phyloP scores from a whole-genome alignment of 805 yeast species.

The Komagataella mondaviorum region DNA sequence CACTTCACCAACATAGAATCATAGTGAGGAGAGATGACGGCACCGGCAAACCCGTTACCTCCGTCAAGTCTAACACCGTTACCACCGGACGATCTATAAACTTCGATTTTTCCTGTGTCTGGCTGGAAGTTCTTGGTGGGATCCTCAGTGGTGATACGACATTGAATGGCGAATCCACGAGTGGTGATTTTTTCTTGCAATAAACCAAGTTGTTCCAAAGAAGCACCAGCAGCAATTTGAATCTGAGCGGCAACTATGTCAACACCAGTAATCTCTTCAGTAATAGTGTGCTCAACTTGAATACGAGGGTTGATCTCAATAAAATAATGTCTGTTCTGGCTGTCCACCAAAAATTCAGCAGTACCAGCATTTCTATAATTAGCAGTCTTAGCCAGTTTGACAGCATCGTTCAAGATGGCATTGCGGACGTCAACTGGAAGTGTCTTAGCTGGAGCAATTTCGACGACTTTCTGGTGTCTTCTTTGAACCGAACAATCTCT shows the following conservation, averaged over 20 bases:
- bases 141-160: slow-evolving; percentile 98
- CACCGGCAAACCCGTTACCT: slow-evolving; percentile 96
- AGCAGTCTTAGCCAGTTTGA: slow-evolving; percentile 75
- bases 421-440: slow-evolving; percentile 75
- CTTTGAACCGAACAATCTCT: slow-evolving; percentile 99
- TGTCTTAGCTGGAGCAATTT: slow-evolving; percentile 94
- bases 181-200: slow-evolving; percentile 91
- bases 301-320: slow-evolving; percentile 97
- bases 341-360: slow-evolving; percentile 92
- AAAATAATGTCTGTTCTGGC: slow-evolving; percentile 89
- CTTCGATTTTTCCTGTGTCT: slow-evolving; percentile 96
- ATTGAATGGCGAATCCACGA: slow-evolving; percentile 96
- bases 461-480: slow-evolving; percentile 98
- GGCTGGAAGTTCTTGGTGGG: slow-evolving; percentile 96
- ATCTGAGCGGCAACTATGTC: slow-evolving; percentile 97
- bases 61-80: slow-evolving; percentile 98
- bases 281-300: slow-evolving; percentile 97
- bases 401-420: slow-evolving; percentile 91
- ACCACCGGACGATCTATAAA: slow-evolving; percentile 97
- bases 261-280: slow-evolving; percentile 97
- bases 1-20: slow-evolving; percentile 98
- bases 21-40: slow-evolving; percentile 92
- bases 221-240: slow-evolving; percentile 97
- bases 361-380: slow-evolving; percentile 97
- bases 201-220: slow-evolving; percentile 80